Percentiles rank a stretch among this genome's conserved stretches.
Conservation (phyloP, 352 stramenopile species). For the Chrysophaeum taylorii region DNA sequence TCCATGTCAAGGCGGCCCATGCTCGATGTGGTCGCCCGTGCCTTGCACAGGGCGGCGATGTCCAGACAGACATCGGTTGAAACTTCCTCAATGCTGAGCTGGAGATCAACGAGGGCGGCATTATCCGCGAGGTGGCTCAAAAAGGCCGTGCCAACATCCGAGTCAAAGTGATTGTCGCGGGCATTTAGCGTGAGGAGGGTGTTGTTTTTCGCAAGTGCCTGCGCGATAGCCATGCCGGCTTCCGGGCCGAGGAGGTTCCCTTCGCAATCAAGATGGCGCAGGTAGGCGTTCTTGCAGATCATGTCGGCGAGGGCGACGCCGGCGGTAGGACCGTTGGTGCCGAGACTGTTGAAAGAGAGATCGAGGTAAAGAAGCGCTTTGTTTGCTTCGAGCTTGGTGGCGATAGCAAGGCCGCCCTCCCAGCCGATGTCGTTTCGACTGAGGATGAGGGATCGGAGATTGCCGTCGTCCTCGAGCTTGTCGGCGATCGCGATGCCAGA, state of each 20-base stretch:
- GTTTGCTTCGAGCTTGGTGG: conserved; percentile 28
- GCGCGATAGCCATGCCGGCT: conserved; percentile 27
- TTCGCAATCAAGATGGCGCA: conserved; percentile 26
- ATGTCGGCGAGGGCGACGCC: conserved; percentile 15
- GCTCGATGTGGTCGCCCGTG: no score
- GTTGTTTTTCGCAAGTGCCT: conserved; percentile 28
- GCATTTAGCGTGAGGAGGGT: conserved; percentile 6
- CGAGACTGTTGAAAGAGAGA: conserved; percentile 29
- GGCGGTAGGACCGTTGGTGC: conserved; percentile 6
- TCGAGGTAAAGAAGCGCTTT: conserved; percentile 23
- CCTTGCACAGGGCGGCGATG: background rate
- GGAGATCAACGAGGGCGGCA: background rate
- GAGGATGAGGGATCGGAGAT: conserved; percentile 29
- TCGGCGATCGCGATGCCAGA: conserved; percentile 26
- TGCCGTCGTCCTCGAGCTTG: conserved; percentile 24
- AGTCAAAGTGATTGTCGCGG: background rate
- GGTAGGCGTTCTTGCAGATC: conserved; percentile 26
- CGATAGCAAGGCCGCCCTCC: conserved; percentile 28
- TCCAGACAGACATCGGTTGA: background rate
- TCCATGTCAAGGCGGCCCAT: no score
- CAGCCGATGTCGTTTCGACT: conserved; percentile 30
- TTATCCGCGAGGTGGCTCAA: background rate
- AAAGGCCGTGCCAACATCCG: background rate
- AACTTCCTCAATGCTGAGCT: background rate
- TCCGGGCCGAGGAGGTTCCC: conserved; percentile 28